A percentile compares a stretch with the other conserved stretches of the same genome.
Evolutionary conservation across 2,329 filamentous ascomycete species (phyloP).

Genomic region (Gnomoniopsis sp.): DNA sequence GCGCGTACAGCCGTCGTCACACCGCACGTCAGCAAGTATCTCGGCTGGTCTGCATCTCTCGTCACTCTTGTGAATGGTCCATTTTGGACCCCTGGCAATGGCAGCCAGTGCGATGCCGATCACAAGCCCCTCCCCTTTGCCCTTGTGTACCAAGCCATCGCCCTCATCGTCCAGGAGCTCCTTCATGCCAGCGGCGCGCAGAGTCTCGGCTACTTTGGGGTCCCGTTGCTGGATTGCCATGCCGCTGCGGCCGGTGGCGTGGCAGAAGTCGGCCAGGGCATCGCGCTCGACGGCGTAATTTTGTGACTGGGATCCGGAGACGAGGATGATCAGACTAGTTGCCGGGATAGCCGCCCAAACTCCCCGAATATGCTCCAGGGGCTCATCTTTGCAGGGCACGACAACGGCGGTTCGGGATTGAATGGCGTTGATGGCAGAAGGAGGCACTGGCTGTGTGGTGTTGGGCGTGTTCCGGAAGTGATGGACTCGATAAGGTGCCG

Average conservation of each 20-base stretch:
- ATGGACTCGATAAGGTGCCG: neutral
- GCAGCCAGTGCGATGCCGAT: slow-evolving; percentile 29
- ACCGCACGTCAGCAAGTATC: neutral
- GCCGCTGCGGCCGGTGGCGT: slow-evolving; percentile 18
- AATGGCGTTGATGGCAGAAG: slow-evolving; percentile 2
- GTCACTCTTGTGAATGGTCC: neutral
- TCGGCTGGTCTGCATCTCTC: neutral
- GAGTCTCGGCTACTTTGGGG: slow-evolving; percentile 22
- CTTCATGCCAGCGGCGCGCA: slow-evolving; percentile 22
- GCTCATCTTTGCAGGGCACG: slow-evolving; percentile 31
- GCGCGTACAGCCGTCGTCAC: neutral
- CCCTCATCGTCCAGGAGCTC: slow-evolving; percentile 19
- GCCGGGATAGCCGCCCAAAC: slow-evolving; percentile 28
- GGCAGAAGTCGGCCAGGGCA: slow-evolving; percentile 22
- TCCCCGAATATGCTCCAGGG: slow-evolving; percentile 22
- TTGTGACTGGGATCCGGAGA: slow-evolving; percentile 27
- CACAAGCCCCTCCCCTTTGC: slow-evolving; percentile 26
- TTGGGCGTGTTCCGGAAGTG: neutral
- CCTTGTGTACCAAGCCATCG: slow-evolving; percentile 23
- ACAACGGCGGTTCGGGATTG: slow-evolving; percentile 19
- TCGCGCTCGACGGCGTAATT: slow-evolving; percentile 22
- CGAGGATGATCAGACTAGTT: slow-evolving; percentile 27
- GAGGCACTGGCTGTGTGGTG: slow-evolving; percentile 5
- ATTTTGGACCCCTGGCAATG: slow-evolving; percentile 9
- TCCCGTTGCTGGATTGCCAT: slow-evolving; percentile 30